Base-by-base conservation (phyloP, 2,329 filamentous ascomycete genomes). In the Dactylella cylindrospora region DNA sequence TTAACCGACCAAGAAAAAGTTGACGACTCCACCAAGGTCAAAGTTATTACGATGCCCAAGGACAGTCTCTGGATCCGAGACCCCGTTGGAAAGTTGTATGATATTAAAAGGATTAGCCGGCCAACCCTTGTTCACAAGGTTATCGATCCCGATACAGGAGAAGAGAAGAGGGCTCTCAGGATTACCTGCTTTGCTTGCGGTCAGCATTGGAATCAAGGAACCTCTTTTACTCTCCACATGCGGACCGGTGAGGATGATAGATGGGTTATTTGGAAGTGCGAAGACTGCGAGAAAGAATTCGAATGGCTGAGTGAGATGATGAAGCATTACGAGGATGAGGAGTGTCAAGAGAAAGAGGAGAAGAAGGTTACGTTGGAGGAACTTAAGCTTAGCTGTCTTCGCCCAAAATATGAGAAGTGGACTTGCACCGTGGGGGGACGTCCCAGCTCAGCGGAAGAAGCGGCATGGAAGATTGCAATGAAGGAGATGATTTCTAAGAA, bases 31-130 rank as follows among this genome's bases (percentile, higher is more conserved):
- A 39, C 17, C 7, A 31, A 38, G 5, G 13, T 39, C 12, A 62
- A 62, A 39, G 43, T 36, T 15, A 40, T 62, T 39, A 32, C 28
- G 3, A n/a, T 62, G 23, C 19, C 22, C 5, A 44, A 50, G 22
- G 28, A 39, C 7, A 54, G 20, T 8, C 13, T 35, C 12, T 62
- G 57, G 57, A 41, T 62, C 6, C 38, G 41, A 20, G 57, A 62
- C 23, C 57, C 57, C 1, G 38, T 62, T 5, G 49, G 57, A n/a
- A 36, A 49, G 3, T 54, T 39, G 15, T 62, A 33, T 32, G 57
- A 62, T 2, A n/a, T n/a, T n/a, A n/a, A n/a, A n/a, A n/a, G n/a
- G n/a, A n/a, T n/a, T n/a, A n/a, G n/a, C n/a, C n/a, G n/a, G n/a
- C n/a, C n/a, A n/a, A n/a, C n/a, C n/a, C n/a, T n/a, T n/a, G 44